phyloP scores from a whole-genome alignment of 345 rosid genomes.

The Eucalyptus cloeziana region DNA sequence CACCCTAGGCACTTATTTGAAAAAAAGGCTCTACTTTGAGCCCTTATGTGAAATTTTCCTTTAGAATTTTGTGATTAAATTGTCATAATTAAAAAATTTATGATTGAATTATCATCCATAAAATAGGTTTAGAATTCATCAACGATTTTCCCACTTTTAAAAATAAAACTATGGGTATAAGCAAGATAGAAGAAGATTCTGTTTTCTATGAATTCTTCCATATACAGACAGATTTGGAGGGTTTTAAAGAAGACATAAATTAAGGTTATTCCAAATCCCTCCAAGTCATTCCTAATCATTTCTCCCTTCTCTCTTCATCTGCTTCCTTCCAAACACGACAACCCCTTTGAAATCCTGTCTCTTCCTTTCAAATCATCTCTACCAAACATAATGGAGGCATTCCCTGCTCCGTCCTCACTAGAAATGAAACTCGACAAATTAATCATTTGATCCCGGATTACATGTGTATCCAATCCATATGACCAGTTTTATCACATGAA shows the following conservation, averaged over 20 bases:
- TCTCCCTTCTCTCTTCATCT: not conserved
- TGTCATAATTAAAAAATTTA: not conserved
- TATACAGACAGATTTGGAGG: not conserved
- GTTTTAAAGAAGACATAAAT: not conserved
- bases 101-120: not conserved
- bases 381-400: not conserved
- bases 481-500: not conserved
- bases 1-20: accelerated
- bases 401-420: not conserved
- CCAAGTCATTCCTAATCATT: not conserved
- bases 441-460: not conserved
- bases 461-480: not conserved
- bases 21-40: too few species aligned
- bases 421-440: not conserved
- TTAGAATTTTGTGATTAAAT: not conserved
- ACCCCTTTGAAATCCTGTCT: not conserved
- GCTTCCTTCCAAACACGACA: not conserved
- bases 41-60: not conserved
- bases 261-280: not conserved
- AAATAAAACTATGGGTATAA: not conserved
- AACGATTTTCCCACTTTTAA: not conserved
- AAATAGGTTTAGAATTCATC: not conserved
- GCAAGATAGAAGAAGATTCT: not conserved
- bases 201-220: not conserved
- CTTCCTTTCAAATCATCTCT: not conserved